Evolutionary conservation across 352 stramenopile species (phyloP).

Genomic region (Phytophthora idaei): DNA sequence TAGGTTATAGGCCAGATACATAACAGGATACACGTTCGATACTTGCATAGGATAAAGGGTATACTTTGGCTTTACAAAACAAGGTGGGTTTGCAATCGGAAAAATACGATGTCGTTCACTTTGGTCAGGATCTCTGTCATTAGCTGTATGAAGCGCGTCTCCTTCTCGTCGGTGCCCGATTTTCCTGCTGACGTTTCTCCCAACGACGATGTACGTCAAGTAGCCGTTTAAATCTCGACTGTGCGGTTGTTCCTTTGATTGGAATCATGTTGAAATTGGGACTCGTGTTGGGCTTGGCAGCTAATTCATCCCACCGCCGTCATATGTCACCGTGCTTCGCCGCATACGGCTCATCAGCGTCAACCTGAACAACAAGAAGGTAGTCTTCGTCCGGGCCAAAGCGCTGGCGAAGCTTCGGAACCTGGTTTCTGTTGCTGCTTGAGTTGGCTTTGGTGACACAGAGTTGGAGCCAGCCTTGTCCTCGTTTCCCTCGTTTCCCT

Average conservation of each 20-base stretch:
- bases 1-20: too few species aligned
- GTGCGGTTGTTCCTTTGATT: background rate
- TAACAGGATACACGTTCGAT: too few species aligned
- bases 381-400: too few species aligned
- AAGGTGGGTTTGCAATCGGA: too few species aligned
- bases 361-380: too few species aligned
- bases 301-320: background rate
- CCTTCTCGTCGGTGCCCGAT: background rate
- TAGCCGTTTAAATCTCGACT: background rate
- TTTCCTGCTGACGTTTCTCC: background rate
- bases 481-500: too few species aligned
- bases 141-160: background rate
- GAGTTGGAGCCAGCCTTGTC: too few species aligned
- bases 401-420: too few species aligned
- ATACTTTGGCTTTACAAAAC: too few species aligned
- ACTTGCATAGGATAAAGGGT: too few species aligned
- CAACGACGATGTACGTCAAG: background rate
- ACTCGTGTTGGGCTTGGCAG: background rate
- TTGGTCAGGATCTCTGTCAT: background rate
- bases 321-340: background rate
- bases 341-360: background rate
- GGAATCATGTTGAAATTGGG: background rate
- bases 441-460: too few species aligned
- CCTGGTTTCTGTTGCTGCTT: too few species aligned
- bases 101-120: background rate